Percentiles rank a stretch among this genome's conserved stretches.
Conservation (phyloP, 169 alveolate species). For the Plasmodium adleri region DNA sequence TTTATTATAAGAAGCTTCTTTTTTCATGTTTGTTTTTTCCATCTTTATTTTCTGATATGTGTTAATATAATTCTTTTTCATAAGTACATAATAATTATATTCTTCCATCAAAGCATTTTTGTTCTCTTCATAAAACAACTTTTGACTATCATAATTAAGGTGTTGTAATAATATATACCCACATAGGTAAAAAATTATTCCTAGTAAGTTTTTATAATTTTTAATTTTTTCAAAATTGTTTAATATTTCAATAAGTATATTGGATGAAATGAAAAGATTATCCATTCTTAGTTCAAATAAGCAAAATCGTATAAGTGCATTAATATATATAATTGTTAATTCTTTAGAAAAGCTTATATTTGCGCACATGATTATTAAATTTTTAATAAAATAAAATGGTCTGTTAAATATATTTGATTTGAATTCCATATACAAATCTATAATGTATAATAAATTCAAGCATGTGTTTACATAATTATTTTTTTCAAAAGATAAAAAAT, state of each 20-base stretch:
- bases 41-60: slow-evolving; percentile 1
- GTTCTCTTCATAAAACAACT: slow-evolving; percentile 4
- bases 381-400: slow-evolving; percentile 68
- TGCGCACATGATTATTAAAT: slow-evolving; percentile 60
- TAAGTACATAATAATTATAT: slow-evolving; percentile 26
- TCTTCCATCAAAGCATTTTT: slow-evolving; percentile 19
- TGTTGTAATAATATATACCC: slow-evolving; percentile 39
- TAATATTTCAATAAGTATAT: slow-evolving; percentile 62
- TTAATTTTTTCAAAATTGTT: slow-evolving; percentile 49
- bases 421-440: slow-evolving; percentile 73
- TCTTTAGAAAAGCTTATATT: slow-evolving; percentile 51
- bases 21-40: slow-evolving; percentile 11
- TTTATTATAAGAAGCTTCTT: neutral
- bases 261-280: slow-evolving; percentile 19
- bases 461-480: slow-evolving; percentile 29
- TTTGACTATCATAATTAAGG: slow-evolving; percentile 13
- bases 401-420: slow-evolving; percentile 24
- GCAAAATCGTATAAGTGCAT: slow-evolving; percentile 50
- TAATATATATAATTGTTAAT: slow-evolving; percentile 28
- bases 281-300: slow-evolving; percentile 71
- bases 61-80: slow-evolving; percentile 14
- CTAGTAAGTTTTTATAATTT: slow-evolving; percentile 47
- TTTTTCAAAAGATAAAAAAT: slow-evolving; percentile 18
- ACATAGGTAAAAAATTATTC: slow-evolving; percentile 52
- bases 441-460: slow-evolving; percentile 57